phyloP scores from a whole-genome alignment of 176 grass and related monocot species.

The Carex cristatella region DNA sequence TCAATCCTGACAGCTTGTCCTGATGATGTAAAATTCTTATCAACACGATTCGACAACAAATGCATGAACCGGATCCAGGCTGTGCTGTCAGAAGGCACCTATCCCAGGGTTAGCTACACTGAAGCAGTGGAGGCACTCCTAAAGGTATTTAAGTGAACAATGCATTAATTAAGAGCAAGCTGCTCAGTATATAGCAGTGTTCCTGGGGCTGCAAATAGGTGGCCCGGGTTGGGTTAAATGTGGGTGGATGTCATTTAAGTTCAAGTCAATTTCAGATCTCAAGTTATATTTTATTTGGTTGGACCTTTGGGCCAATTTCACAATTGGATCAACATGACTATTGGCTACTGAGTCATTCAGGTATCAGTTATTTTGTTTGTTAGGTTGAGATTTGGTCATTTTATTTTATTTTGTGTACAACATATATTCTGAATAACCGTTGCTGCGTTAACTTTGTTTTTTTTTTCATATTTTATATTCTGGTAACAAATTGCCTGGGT shows the following conservation, averaged over 20 bases:
- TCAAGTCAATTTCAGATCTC: neutral
- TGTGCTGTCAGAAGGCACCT: conserved; percentile 21
- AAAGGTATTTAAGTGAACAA: conserved; percentile 32
- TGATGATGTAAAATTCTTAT: conserved; percentile 50
- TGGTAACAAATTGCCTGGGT: neutral
- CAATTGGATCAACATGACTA: neutral
- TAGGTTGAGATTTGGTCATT: neutral
- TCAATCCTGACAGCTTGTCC: conserved; percentile 25
- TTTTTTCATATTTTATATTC: neutral
- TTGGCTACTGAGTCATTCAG: neutral
- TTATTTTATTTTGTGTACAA: neutral
- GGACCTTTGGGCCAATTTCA: neutral
- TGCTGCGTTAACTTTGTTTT: neutral
- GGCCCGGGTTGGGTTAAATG: neutral
- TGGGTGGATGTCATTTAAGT: neutral
- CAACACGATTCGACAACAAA: conserved; percentile 7
- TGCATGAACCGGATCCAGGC: conserved; percentile 9
- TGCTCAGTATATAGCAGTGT: neutral
- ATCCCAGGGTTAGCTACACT: conserved; percentile 44
- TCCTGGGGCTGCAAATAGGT: neutral
- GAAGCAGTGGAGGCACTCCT: conserved; percentile 44
- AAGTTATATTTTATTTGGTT: neutral
- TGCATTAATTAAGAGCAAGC: neutral
- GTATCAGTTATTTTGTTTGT: neutral
- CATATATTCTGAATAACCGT: neutral